A percentile compares a stretch with the other conserved stretches of the same genome.
These are phyloP conservation scores for Colletotrichum sp. DNA, from an alignment of 2,329 filamentous ascomycete genomes.

Conservation along the genomic window DNA sequence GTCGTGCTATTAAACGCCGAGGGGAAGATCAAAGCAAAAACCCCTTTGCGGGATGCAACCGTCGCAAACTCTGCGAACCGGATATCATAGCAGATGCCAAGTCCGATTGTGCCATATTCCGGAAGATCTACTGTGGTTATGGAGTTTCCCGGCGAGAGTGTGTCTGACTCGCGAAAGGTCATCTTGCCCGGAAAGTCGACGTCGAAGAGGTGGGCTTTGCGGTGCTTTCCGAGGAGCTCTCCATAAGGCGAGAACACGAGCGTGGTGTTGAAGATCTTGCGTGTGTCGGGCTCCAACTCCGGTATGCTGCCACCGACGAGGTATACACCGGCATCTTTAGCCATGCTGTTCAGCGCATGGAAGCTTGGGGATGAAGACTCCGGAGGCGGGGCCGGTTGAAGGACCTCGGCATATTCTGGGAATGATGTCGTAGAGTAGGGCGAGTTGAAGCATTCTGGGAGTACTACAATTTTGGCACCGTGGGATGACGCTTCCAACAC, in stretches of 20 bases:
- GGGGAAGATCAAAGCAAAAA: constrained; percentile 88
- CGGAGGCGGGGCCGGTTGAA: constrained; percentile 77
- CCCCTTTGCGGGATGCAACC: constrained; percentile 84
- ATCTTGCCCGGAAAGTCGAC: constrained; percentile 97
- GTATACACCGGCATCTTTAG: constrained; percentile 78
- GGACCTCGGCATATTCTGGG: constrained; percentile 86
- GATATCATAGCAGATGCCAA: constrained; percentile 97
- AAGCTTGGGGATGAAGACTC: constrained; percentile 78
- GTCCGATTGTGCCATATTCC: constrained; percentile 83
- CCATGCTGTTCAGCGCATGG: constrained; percentile 81
- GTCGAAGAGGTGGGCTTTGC: constrained; percentile 96
- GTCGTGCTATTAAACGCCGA: constrained; percentile 98
- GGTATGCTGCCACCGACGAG: constrained; percentile 93
- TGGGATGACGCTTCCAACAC: constrained; percentile 78
- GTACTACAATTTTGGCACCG: constrained; percentile 85
- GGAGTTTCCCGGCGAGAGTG: constrained; percentile 83
- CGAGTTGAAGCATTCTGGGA: constrained; percentile 99
- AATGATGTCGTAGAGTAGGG: constrained; percentile 94
- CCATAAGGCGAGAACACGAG: constrained; percentile 83
- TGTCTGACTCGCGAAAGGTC: constrained; percentile 87
- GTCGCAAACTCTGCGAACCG: constrained; percentile 94
- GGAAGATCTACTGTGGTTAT: constrained; percentile 86
- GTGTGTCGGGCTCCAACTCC: constrained; percentile 65
- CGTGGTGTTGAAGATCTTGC: constrained; percentile 88
- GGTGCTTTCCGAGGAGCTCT: constrained; percentile 79